Evolutionary conservation across 805 yeast genomes (phyloP), one percentile per base, ranked within the genome.

Genomic region (Candida loeiensis): DNA sequence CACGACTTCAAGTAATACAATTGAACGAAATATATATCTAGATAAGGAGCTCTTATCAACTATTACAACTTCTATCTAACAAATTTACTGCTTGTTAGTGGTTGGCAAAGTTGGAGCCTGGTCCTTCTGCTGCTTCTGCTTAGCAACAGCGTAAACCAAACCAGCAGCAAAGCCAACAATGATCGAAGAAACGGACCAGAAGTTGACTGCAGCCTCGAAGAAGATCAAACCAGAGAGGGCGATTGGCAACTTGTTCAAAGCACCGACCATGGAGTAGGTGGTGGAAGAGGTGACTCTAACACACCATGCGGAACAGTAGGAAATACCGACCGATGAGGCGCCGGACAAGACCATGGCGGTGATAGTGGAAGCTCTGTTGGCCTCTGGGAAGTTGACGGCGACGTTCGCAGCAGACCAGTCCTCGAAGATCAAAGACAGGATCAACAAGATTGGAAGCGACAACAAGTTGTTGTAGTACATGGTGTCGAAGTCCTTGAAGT

Each of bases 281-380:
- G 99, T 93, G 19, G 98, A 90, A 16, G 97, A 88, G 32, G 99
- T 93, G 49, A 93, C 98, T 73, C 99, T 87, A 50, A 93, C 95
- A 79, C 99, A 93, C 99, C 99, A 93, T 46, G 97, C 99, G 9
- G 98, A 89, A 68, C 96, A 88, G 79, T 93, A 93, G 33, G 98
- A 91, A 63, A 93, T 93, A 71, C 95, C 97, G 39, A 93, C 95
- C 22, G 97, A 84, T 33, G 95, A 83, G 53, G 86, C 78, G 66
- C 99, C 99, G 26, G 96, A 87, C 59, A 91, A 77, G 47, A 93
- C 56, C 96, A 93, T 90, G 54, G 88, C 82, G 33, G 82, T 65
- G 48, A 88, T 74, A 43, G 87, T 77, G 32, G 91, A 75, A 48
- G 71, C 64, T 62, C 90, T 77, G 53, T 77, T 71, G 35, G 69